A percentile compares a stretch with the other conserved stretches of the same genome.
Conservation (phyloP, 1,139 yeast species). For the Suhomyces ambrosiae region DNA sequence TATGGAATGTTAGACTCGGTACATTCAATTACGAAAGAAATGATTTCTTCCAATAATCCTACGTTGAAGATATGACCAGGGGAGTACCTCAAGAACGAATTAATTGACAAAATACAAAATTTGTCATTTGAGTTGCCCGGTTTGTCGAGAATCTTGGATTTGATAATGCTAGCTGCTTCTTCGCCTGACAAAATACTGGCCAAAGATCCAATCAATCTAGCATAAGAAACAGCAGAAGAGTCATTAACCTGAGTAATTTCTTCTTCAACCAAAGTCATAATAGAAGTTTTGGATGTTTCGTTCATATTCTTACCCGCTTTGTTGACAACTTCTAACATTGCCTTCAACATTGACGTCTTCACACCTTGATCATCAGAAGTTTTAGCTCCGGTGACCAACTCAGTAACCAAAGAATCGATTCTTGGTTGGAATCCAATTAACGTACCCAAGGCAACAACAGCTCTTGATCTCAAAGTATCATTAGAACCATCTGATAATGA, state of each 20-base stretch:
- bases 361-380: constrained; percentile 63
- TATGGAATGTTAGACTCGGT: constrained; percentile 52
- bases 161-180: constrained; percentile 65
- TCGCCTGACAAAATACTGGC: constrained; percentile 66
- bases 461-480: constrained; percentile 74
- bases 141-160: constrained; percentile 57
- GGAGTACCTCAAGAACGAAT: constrained; percentile 79
- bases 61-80: constrained; percentile 60
- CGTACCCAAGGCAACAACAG: constrained; percentile 89
- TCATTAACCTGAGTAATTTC: constrained; percentile 58
- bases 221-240: constrained; percentile 71
- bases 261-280: constrained; percentile 76
- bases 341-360: constrained; percentile 81
- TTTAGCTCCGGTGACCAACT: constrained; percentile 75
- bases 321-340: constrained; percentile 78
- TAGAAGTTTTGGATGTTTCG: constrained; percentile 68
- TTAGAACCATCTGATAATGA: constrained; percentile 78
- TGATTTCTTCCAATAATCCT: constrained; percentile 50
- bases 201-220: constrained; percentile 75
- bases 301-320: constrained; percentile 80
- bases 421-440: constrained; percentile 89
- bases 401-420: constrained; percentile 88
- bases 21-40: constrained; percentile 50
- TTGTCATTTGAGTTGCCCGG: constrained; percentile 28
- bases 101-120: constrained; percentile 72